A percentile compares a stretch with the other conserved stretches of the same genome.
These are phyloP conservation scores for Chaetomium sp. DNA, from an alignment of 2,329 filamentous ascomycete genomes.

Conservation along the genomic window DNA sequence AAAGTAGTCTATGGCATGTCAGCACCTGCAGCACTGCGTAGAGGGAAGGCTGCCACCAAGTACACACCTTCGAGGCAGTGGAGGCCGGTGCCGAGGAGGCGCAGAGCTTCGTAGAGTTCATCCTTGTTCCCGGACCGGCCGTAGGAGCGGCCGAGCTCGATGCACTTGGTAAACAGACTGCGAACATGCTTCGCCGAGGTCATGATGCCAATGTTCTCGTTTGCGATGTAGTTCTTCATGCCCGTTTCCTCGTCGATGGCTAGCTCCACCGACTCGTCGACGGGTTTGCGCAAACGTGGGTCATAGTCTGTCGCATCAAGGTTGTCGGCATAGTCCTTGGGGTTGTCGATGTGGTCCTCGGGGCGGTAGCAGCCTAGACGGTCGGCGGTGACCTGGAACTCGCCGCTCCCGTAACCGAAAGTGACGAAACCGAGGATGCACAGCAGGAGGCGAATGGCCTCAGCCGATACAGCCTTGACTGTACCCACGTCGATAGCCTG, in stretches of 20 bases:
- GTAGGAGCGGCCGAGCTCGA: slow-evolving; percentile 79
- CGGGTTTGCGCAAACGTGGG: slow-evolving; percentile 73
- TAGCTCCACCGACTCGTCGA: slow-evolving; percentile 78
- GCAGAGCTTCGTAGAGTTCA: slow-evolving; percentile 86
- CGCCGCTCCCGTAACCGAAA: slow-evolving; percentile 79
- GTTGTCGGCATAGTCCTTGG: slow-evolving; percentile 86
- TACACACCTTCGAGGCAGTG: slow-evolving; percentile 77
- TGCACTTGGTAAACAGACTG: slow-evolving; percentile 70
- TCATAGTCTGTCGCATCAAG: slow-evolving; percentile 83
- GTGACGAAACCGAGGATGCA: slow-evolving; percentile 89
- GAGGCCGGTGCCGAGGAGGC: slow-evolving; percentile 81
- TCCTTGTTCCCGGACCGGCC: slow-evolving; percentile 64
- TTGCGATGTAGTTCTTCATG: slow-evolving; percentile 94
- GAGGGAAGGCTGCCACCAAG: neutral
- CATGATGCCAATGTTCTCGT: slow-evolving; percentile 75
- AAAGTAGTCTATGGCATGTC: slow-evolving; percentile 67
- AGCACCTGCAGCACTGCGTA: neutral
- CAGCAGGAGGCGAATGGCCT: slow-evolving; percentile 86
- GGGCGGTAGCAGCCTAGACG: slow-evolving; percentile 79
- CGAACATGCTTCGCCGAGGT: slow-evolving; percentile 80
- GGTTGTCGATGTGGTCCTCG: slow-evolving; percentile 77
- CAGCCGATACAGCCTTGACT: slow-evolving; percentile 84
- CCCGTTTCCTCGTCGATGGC: slow-evolving; percentile 73
- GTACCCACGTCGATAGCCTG: slow-evolving; percentile 93
- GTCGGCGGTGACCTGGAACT: slow-evolving; percentile 82